Base-by-base conservation (phyloP, 345 rosid genomes). In the Erucastrum elatum region DNA sequence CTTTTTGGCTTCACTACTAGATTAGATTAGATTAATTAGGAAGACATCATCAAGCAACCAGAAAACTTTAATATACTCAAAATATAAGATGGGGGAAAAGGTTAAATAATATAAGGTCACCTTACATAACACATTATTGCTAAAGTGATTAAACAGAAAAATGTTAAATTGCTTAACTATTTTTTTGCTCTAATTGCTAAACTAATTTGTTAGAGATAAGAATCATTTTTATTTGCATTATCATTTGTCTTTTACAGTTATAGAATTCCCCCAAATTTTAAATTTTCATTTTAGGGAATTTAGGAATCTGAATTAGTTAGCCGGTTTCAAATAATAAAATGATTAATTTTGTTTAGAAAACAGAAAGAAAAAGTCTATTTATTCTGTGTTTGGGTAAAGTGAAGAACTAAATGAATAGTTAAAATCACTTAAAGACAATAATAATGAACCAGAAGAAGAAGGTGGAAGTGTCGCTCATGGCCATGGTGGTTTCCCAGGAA, bases 391-490 rank as follows among this genome's bases (percentile, higher is more conserved):
- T 67, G 61, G 82, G 78, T 79, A 66, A 72, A 72, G 82, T 17
- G 26, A 78, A 68, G 69, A 30, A 37, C 37, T 68, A n/a, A 79
- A 74, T 74, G 78, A 68, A 74, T 63, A 74, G 30, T 74, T 51
- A 74, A 68, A 69, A 69, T 60, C 75, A 69, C 75, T 79, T 74
- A 4, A 66, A 73, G 72, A 67, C 63, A 62, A 66, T 58, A 60
- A 67, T 72, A 68, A 61, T 74, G 59, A 79, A 74, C 49, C 60
- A 68, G 75, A 74, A 74, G 74, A 17, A 61, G 70, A 62, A 66
- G 82, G 46, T 74, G 39, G 71, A 11, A 33, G 49, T 74, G 71
- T 53, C 74, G 77, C 39, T 80, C 82, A 53, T 74, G 75, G 82
- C 61, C 53, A 80, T 80, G 79, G 60, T 74, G 62, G 61, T 80